Conservation (phyloP, 2,329 filamentous ascomycete species). For the Emergomyces pasteurianus region DNA sequence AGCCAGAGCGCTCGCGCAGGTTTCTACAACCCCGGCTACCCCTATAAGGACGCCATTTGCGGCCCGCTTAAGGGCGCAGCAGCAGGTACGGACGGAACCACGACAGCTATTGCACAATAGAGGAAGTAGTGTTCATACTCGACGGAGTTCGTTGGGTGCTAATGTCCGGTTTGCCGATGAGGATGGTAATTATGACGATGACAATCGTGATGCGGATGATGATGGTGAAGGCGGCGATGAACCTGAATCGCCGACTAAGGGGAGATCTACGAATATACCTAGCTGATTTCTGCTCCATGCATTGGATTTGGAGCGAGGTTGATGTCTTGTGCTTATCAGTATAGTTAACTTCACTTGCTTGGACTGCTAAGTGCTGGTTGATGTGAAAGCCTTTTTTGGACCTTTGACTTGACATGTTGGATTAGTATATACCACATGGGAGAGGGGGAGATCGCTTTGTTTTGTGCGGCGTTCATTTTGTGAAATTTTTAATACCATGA, state of each 20-base stretch:
- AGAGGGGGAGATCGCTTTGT: background rate
- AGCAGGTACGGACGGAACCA: slow-evolving; percentile 23
- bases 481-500: background rate
- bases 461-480: background rate
- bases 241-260: background rate
- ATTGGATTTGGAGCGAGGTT: background rate
- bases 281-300: background rate
- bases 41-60: slow-evolving; percentile 34
- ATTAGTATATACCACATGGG: background rate
- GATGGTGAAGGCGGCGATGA: background rate
- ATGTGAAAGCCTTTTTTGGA: background rate
- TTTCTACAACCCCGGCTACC: slow-evolving; percentile 35
- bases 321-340: background rate
- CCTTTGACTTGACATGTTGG: background rate
- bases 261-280: background rate
- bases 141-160: slow-evolving; percentile 18
- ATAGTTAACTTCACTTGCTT: background rate
- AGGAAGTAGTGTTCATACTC: slow-evolving; percentile 15
- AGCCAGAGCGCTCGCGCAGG: slow-evolving; percentile 28
- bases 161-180: slow-evolving; percentile 6
- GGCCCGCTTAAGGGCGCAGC: slow-evolving; percentile 21
- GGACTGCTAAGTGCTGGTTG: background rate
- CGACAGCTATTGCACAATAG: slow-evolving; percentile 8
- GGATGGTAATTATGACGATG: background rate
- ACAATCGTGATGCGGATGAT: background rate